These are phyloP conservation scores for Diaporthe vaccinii DNA, from an alignment of 2,329 filamentous ascomycete genomes.

Conservation along the genomic window DNA sequence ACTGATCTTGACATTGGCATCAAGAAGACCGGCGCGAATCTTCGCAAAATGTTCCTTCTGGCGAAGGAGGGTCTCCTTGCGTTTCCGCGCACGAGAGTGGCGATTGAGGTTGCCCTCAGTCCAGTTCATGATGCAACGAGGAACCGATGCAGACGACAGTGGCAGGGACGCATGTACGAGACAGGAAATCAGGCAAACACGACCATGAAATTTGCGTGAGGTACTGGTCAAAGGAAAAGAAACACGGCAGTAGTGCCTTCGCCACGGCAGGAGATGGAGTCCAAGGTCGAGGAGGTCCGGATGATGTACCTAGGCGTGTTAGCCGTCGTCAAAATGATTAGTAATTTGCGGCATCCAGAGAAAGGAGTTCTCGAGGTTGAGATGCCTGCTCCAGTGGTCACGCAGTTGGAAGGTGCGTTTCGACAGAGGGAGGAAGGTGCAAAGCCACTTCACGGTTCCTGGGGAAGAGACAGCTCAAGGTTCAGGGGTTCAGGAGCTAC, in stretches of 20 bases:
- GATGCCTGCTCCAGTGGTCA: neutral
- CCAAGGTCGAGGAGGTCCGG: neutral
- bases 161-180: neutral
- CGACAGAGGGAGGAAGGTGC: neutral
- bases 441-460: neutral
- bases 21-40: conserved; percentile 52
- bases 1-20: conserved; percentile 47
- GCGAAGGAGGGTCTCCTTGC: conserved; percentile 52
- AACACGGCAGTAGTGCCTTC: neutral
- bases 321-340: neutral
- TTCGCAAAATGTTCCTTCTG: conserved; percentile 64
- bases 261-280: neutral
- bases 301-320: neutral
- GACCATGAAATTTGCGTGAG: neutral
- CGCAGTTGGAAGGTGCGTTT: neutral
- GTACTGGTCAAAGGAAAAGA: neutral
- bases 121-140: conserved; percentile 60
- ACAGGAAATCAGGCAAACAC: neutral
- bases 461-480: neutral
- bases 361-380: neutral
- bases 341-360: neutral
- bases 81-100: conserved; percentile 53
- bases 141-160: neutral
- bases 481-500: conserved; percentile 2
- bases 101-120: conserved; percentile 62